Evolutionary conservation across 1,139 yeast genomes (phyloP), one percentile per base, ranked within the genome.

Genomic region (Petasospora rhodanensis): DNA sequence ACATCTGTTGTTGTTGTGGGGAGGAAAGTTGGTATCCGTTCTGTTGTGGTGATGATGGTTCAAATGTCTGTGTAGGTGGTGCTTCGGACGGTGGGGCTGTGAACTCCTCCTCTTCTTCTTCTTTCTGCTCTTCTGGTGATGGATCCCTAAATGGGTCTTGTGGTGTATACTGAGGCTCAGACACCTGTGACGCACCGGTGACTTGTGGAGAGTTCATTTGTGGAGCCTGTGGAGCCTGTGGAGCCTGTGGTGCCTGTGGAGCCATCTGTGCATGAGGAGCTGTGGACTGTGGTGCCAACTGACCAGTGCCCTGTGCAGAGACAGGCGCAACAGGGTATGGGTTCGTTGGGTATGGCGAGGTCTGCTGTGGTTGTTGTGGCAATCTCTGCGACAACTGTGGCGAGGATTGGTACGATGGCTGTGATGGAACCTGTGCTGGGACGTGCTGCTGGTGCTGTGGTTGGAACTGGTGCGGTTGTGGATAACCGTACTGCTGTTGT

Each of bases 71-170:
- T 15, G 15, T 9, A 9, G 19, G 13, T 20, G 24, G 15, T 19
- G 28, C 14, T 12, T 29, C 26, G 5, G 37, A 27, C 16, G 42
- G 41, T 7, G 41, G 35, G 10, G 43, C 38, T 15, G 41, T 28
- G 28, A 37, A 34, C 22, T 45, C 41, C 21, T 40, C 41, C 23
- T 36, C 42, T 12, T 31, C 34, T 18, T 32, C 38, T 13, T 35
- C 37, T 11, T n/a, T n/a, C n/a, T n/a, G n/a, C n/a, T n/a, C n/a
- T n/a, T n/a, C n/a, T n/a, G n/a, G n/a, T 9, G 26, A 3, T 9
- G 38, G 34, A n/a, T 26, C 34, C 7, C 19, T 28, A 28, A 38
- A 33, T 19, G 40, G 45, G 15, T 32, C 43, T 14, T 33, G 33
- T 19, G 36, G 39, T 22, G 28, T n/a, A n/a, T n/a, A n/a, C n/a